Base-by-base conservation (phyloP, 2,329 filamentous ascomycete species). In the Fusarium foetens region DNA sequence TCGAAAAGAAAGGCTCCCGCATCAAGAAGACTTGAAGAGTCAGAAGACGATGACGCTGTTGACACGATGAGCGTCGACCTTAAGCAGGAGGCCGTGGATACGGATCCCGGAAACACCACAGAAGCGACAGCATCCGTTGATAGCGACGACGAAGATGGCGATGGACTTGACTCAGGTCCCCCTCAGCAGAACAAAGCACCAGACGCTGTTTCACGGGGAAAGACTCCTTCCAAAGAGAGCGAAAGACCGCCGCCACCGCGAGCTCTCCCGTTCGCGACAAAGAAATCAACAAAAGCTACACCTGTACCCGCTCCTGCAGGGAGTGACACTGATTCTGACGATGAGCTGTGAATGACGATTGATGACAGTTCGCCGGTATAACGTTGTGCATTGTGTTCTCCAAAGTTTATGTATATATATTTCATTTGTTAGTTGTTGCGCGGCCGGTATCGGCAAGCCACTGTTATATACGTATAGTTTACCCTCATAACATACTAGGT, bases 301-400 rank as follows among this genome's bases (percentile, higher is more conserved):
- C 45, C 78, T 70, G 46, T 77, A 13, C 70, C 72, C 14, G 78
- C 78, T 10, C 60, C 73, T 25, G 78, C 79, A 16, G 81, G 76
- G 21, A 85, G 84, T 52, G 87, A 89, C 59, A 87, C 86, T 0
- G 86, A 86, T n/a, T 87, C 86, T 1, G 87, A 88, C 66, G 87
- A 89, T 73, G 88, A 90, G 75, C 72, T 89, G 63, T 89, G 76
- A 83, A 53, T 31, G 49, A 66, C 21, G 53, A 66, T 7, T 69
- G 33, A 69, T 58, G 53, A 51, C 41, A 38, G 21, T 57, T 55
- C 12, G 41, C 54, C 36, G 27, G 38, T 39, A 66, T 17, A 45
- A 53, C 33, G 48, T n/a, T 48, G 27, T 19, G n/a, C 31, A 38
- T 55, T 51, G 17, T 41, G 29, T 41, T 45, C 31, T 51, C 29